Base-by-base conservation (phyloP, 2,329 filamentous ascomycete genomes). In the Aspergillus udagawae region DNA sequence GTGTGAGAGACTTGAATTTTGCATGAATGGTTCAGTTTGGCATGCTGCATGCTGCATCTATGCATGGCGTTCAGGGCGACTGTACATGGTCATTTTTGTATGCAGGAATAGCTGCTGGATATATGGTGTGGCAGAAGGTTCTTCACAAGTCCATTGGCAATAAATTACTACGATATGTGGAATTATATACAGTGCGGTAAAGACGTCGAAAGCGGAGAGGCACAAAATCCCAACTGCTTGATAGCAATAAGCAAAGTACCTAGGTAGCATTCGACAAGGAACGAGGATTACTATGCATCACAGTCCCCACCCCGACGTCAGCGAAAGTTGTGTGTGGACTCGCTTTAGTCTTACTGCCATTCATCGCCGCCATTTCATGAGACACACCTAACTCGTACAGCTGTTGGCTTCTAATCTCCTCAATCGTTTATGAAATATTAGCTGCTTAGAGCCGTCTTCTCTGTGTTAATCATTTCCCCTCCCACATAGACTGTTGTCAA, bases 221-320 rank as follows among this genome's bases (percentile, higher is more conserved):
- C 28, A 12, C 28, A 29, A 10, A 1, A 29, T 29, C 9, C 28
- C 14, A 17, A 38, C 32, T 38, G 32, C 32, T 38, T 17, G 32
- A 17, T 38, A 38, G 14, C 6, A 14, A 38, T 17, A 2, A 32
- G 4, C 9, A 12, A 29, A 9, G 9, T 12, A 4, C 29, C 29
- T 32, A n/a, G n/a, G n/a, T n/a, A 4, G 29, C 8, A 28, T 28
- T 28, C 8, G 27, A 8, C 7, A 7, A 28, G 27, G 28, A 29
- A 9, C 7, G 8, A 29, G 28, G 9, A 29, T 29, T 29, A 29
- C 28, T 12, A 35, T 35, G 32, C 32, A 32, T 10, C 29, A 17
- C 50, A 58, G 54, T 60, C 61, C 59, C 64, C 63, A 64, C 64
- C 61, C 65, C 66, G 66, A 68, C 66, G 67, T 68, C 66, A 68